Base-by-base conservation (phyloP, 192 early-diverging fungal genomes). In the Backusella parvicylindrica region DNA sequence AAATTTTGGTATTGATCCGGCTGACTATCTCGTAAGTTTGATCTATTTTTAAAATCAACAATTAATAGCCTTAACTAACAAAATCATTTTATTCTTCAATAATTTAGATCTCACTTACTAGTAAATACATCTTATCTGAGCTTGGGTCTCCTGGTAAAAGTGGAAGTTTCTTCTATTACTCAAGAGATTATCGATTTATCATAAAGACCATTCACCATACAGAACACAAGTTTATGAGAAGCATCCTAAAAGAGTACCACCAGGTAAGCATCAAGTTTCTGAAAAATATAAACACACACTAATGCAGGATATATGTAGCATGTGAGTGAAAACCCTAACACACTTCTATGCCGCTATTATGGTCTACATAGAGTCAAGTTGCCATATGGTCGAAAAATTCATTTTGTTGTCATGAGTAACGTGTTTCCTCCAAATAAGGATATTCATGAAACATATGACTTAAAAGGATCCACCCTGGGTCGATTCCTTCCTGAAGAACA, bases 371-470 rank as follows among this genome's bases (percentile, higher is more conserved):
- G 98, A 69, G 94, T 98, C 47, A 98, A 98, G 82, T 84, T 97
- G 31, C 96, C 96, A 38, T 93, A 93, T 50, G 92, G 93, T 64
- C 85, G 89, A 41, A 98, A 98, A 81, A 95, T 99, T 68, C 97
- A 98, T 83, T 99, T 99, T 84, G 96, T 99, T 11, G 96, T 99
- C 37, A 99, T 99, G 98, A 95, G 93, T 75, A 99, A 99, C 77
- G 94, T 99, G 7, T 96, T 98, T 80, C 97, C 98, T 18, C 90
- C 96, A 7, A 95, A 95, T 87, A 93, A 95, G 82, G 98, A 99
- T 84, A 97, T 99, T 37, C 97, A 99, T 75, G 96, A 96, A 80
- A 94, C 91, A 47, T 99, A 94, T 76, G 98, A 99, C 79, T 86
- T 99, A 67, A 99, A 99, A 84, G 94, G 98, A 13, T 99, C 97